Base-by-base conservation (phyloP, 257 asterid genomes). In the Primulina huaijiensis region DNA sequence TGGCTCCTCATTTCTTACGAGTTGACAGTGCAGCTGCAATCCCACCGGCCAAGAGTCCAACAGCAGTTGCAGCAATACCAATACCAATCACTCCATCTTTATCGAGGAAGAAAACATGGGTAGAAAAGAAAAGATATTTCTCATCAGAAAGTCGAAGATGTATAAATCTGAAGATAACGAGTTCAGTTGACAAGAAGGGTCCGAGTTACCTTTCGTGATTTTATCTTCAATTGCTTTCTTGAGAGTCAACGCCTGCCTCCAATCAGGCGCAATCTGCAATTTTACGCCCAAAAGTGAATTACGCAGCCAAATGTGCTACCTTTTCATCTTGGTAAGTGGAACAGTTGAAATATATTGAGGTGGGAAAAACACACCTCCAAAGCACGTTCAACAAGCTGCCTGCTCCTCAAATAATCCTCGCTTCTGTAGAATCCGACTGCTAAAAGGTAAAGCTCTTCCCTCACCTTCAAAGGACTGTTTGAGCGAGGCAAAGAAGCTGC, bases 41-140 rank as follows among this genome's bases (percentile, higher is more conserved):
- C 31, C 97, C 96, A 63, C 97, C 97, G 40, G 85, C 95, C 79
- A 91, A 38, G 55, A 92, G 87, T 55, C 96, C 96, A 31, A 84
- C 89, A 70, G 93, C 95, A 73, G 93, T 86, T 64, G 96, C 90
- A 81, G 97, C 90, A 72, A 92, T 92, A 61, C 96, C 96, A 1
- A 87, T 86, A 60, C 97, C 97, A 69, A 89, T 86, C 5, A 84
- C 92, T 69, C 96, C 96, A 75, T 92, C 96, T 92, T 61, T 62
- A 58, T 73, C 59, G 56, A 31, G 25, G 35, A 20, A 69, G 38
- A 20, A 66, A 71, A 61, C n/a, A 33, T 46, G 20, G 8, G 37
- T 5, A 29, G 29, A 62, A 50, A 27, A 5, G 40, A 74, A 34
- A 8, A 64, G 34, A 23, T 25, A 5, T 7, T 62, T 60, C 25